Evolutionary conservation across 352 stramenopile genomes (phyloP), one percentile per base, ranked within the genome.

Genomic region (Globisporangium lucens): DNA sequence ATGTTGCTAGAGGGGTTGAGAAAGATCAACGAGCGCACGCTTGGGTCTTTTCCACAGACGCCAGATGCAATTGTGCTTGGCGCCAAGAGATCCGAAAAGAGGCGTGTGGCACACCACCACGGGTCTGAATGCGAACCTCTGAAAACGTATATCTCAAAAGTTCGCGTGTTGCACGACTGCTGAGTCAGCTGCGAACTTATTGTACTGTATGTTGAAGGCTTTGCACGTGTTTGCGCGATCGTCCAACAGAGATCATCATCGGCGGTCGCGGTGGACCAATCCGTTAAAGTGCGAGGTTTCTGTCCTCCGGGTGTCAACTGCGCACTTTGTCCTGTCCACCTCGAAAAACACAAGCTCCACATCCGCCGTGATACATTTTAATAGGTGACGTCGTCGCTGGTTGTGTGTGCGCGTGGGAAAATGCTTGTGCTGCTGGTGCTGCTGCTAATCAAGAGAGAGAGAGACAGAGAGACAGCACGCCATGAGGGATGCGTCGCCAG

Each of bases 291-390:
- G 7, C 22, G 24, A 59, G 27, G 36, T 36, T 9, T 57, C 13
- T 33, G 24, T 57, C 24, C 52, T 57, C 51, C 30, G 13, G 7
- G 27, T 57, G 58, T 64, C 41, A 46, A 56, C 41, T 64, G 58
- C 58, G 60, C 60, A 65, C 60, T 58, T 65, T 60, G 22, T 35
- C 43, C 15, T 51, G 43, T 51, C 43, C 43, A 51, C 17, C 43
- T 51, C 17, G 5, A 22, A 51, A 22, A 51, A 22, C 43, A 51
- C n/a, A 17, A 5, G 6, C 17, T 51, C 6, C 43, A 51, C 43
- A 51, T 51, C 43, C 43, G 17, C 17, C 43, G 10, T 51, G 43
- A 51, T n/a, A 51, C 15, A n/a, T 7, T 51, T 51, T 51, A 51
- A 51, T 51, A 51, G 43, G 43, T 36, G 13, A 58, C 27, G 27